Base-by-base conservation (phyloP, 1,139 yeast species). In the Yamadazyma dushanensis region DNA sequence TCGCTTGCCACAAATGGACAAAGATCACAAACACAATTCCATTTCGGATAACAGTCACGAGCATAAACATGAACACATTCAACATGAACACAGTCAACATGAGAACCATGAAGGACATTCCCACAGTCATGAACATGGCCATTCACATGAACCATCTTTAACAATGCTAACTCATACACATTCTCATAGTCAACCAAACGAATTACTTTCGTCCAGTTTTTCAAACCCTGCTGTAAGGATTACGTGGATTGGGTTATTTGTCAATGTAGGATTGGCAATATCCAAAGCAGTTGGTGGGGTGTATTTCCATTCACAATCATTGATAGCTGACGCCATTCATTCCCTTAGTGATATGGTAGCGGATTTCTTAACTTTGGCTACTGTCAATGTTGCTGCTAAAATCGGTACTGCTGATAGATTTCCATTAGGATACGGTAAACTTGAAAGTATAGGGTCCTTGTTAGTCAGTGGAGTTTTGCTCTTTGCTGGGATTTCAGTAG, bases 241-340 rank as follows among this genome's bases (percentile, higher is more conserved):
- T 51, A 92, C 98, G 1, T 84, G 96, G 88, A 70, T 90, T 34
- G 98, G 98, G 0, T 70, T 92, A 28, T 61, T 82, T 21, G 88
- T 86, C 35, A 92, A 92, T 54, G 77, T 88, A 11, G 80, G 84
- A 14, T 82, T 92, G 83, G 97, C 96, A 0, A 67, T 77, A 5
- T 82, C 94, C 20, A 92, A 92, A 57, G 92, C 89, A 16, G 59
- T 81, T 17, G 97, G 97, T 17, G 98, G 98, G 3, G 71, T 88
- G 13, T 80, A 80, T 32, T 92, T 92, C 74, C 96, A 92, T 58
- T 92, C 98, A 0, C 97, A 90, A 59, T 92, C 97, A 1, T 72
- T 92, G 40, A 60, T 90, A 27, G 98, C 98, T 1, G 98, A 92
- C 58, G 90, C 97, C 1, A 82, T 89, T 26, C 97, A 90, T 59